These are phyloP conservation scores for Onygena corvina DNA, from an alignment of 2,329 filamentous ascomycete species.

Conservation along the genomic window DNA sequence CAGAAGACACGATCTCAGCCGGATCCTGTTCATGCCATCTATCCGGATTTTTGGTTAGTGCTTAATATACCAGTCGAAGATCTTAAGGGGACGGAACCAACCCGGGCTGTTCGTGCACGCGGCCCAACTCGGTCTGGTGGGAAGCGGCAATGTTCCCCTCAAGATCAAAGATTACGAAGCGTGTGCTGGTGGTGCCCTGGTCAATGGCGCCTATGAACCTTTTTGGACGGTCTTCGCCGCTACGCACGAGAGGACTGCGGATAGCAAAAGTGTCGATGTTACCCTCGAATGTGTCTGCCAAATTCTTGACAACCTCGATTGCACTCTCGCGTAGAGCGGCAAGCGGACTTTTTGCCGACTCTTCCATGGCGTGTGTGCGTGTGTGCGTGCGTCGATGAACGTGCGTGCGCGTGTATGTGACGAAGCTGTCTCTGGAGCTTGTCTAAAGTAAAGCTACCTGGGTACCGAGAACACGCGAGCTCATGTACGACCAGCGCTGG, in stretches of 20 bases:
- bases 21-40: conserved; percentile 90
- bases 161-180: conserved; percentile 82
- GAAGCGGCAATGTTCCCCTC: conserved; percentile 64
- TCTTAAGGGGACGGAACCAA: conserved; percentile 37
- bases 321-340: conserved; percentile 3
- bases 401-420: too few relatives aligned
- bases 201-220: conserved; percentile 78
- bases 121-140: conserved; percentile 77
- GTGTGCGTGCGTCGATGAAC: too few relatives aligned
- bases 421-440: too few relatives aligned
- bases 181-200: conserved; percentile 77
- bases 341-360: background rate
- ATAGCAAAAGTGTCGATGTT: background rate
- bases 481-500: background rate
- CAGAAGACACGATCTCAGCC: conserved; percentile 59
- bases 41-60: too few relatives aligned
- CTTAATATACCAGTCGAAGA: too few relatives aligned
- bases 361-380: too few relatives aligned
- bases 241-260: background rate
- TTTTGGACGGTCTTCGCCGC: background rate
- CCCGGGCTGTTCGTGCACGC: conserved; percentile 76
- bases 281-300: background rate
- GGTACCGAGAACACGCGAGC: too few relatives aligned
- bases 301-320: conserved; percentile 1
- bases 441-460: too few relatives aligned